Conservation (phyloP, 441 rosid species). For the Adansonia rubrostipa region DNA sequence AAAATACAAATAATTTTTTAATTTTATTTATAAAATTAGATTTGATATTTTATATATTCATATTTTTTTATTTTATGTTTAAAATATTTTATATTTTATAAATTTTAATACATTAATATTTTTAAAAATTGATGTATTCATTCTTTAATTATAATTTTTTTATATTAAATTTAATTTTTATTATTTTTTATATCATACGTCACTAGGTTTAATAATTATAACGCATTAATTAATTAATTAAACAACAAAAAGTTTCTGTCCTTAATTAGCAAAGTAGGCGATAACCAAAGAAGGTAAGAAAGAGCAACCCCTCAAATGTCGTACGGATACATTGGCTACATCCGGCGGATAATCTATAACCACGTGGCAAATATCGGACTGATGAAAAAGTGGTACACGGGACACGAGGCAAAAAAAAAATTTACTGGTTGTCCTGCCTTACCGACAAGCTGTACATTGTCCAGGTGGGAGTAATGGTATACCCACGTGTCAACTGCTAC, state of each 20-base stretch:
- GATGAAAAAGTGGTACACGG: background rate
- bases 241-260: background rate
- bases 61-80: too few species aligned
- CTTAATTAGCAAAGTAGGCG: conserved; percentile 16
- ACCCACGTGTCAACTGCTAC: conserved; percentile 35
- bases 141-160: too few species aligned
- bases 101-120: too few species aligned
- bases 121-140: too few species aligned
- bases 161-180: too few species aligned
- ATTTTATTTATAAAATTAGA: too few species aligned
- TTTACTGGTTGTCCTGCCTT: background rate
- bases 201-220: background rate
- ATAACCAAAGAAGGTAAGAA: background rate
- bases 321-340: conserved; percentile 1
- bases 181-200: too few species aligned
- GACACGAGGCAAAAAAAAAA: conserved; percentile 1
- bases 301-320: background rate
- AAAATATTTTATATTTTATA: too few species aligned
- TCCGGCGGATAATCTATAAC: background rate
- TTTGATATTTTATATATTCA: too few species aligned
- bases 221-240: background rate
- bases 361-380: background rate
- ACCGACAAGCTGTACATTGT: conserved; percentile 40
- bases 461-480: conserved; percentile 35
- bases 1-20: too few species aligned